Conservation (phyloP, 2,329 filamentous ascomycete genomes). For the Fusarium sp. region DNA sequence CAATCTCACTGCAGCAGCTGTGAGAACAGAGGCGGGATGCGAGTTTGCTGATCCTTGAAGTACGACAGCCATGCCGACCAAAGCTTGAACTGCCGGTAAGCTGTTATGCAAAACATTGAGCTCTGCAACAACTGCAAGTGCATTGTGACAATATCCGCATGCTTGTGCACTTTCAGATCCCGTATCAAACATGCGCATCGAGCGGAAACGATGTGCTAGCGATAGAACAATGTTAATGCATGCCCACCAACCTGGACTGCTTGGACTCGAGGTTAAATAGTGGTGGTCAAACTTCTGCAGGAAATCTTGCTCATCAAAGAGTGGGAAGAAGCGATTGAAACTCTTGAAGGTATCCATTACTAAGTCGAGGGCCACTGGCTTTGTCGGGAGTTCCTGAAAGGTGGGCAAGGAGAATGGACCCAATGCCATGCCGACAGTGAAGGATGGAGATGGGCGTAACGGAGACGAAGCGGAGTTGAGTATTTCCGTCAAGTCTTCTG, state of each 20-base stretch:
- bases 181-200: constrained; percentile 28
- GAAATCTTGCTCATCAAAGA: constrained; percentile 34
- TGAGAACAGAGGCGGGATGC: constrained; percentile 30
- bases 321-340: constrained; percentile 28
- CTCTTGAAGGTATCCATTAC: constrained; percentile 24
- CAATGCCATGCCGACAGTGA: background rate
- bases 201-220: constrained; percentile 34
- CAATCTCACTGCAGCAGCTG: constrained; percentile 34
- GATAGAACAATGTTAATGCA: constrained; percentile 39
- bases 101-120: constrained; percentile 23
- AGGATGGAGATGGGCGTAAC: background rate
- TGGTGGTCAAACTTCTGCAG: constrained; percentile 20
- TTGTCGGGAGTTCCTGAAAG: constrained; percentile 20
- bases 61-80: constrained; percentile 38
- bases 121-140: constrained; percentile 32
- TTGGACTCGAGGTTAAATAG: constrained; percentile 15
- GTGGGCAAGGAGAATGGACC: constrained; percentile 13
- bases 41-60: constrained; percentile 39
- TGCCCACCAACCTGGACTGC: constrained; percentile 37
- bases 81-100: constrained; percentile 37
- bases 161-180: constrained; percentile 23
- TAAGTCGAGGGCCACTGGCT: constrained; percentile 19
- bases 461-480: background rate
- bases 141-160: constrained; percentile 32
- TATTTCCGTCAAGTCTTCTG: background rate